phyloP scores from a whole-genome alignment of 129 eudicot species.

The Pseudognaphalium luteoalbum region DNA sequence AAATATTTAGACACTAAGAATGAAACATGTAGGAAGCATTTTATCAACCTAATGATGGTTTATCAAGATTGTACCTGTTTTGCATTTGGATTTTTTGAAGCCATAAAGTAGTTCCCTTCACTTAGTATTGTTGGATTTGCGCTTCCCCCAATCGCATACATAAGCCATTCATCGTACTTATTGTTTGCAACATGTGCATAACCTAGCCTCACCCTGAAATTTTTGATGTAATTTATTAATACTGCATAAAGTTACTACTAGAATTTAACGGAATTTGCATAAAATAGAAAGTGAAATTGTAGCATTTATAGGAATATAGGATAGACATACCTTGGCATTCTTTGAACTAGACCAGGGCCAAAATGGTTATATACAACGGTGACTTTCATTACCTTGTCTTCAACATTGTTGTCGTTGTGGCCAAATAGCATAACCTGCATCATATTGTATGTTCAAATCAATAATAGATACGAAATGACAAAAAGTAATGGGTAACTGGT shows the following conservation, averaged over 20 bases:
- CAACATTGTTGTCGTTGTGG: slow-evolving; percentile 48
- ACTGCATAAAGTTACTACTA: not conserved
- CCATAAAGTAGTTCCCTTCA: slow-evolving; percentile 58
- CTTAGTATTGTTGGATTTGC: slow-evolving; percentile 58
- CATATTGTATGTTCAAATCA: not conserved
- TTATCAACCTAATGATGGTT: not conserved
- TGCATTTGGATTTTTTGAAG: slow-evolving; percentile 27
- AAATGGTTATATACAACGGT: slow-evolving; percentile 64
- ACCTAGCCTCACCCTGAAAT: slow-evolving; percentile 48
- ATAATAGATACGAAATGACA: not conserved
- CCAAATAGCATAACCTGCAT: slow-evolving; percentile 70
- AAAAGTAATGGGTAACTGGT: not conserved
- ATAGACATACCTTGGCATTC: slow-evolving; percentile 66
- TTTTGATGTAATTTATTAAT: not conserved
- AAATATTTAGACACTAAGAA: not conserved
- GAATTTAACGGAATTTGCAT: not conserved
- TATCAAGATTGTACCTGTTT: slow-evolving; percentile 34
- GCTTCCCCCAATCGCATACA: slow-evolving; percentile 65
- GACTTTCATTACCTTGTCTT: slow-evolving; percentile 60
- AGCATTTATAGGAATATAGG: not conserved
- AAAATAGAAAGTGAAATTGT: not conserved
- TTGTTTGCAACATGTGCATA: slow-evolving; percentile 67
- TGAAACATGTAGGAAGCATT: not conserved
- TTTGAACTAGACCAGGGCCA: slow-evolving; percentile 64
- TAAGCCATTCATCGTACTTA: slow-evolving; percentile 47